These are phyloP conservation scores for Salvia sclarea DNA, from an alignment of 305 asterid species.

Conservation along the genomic window DNA sequence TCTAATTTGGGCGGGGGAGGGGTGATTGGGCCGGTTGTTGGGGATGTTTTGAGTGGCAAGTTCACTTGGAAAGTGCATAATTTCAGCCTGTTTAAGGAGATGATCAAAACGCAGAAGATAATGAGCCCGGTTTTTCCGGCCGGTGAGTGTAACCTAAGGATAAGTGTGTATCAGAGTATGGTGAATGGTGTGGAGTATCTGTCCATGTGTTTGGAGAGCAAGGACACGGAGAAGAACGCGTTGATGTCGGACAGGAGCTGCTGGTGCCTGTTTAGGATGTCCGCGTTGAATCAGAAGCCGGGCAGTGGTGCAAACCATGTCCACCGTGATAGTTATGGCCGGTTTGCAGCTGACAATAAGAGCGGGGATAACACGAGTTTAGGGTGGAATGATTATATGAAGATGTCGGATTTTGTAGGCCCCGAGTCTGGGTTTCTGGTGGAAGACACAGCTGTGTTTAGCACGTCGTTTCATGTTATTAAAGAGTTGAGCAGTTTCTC, in stretches of 20 bases:
- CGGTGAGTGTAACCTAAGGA: constrained; percentile 96
- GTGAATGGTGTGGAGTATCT: constrained; percentile 87
- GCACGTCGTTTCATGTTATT: constrained; percentile 95
- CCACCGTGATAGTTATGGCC: constrained; percentile 95
- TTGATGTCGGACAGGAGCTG: constrained; percentile 87
- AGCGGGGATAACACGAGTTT: constrained; percentile 97
- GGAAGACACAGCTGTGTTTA: constrained; percentile 93
- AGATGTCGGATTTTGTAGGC: constrained; percentile 78
- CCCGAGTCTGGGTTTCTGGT: constrained; percentile 80
- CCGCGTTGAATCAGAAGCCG: constrained; percentile 91
- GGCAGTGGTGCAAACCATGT: constrained; percentile 73
- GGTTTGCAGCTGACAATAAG: constrained; percentile 98
- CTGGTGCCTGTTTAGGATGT: constrained; percentile 99
- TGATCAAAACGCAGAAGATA: constrained; percentile 97
- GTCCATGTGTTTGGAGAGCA: constrained; percentile 99
- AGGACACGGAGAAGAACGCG: constrained; percentile 88
- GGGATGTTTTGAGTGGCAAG: constrained; percentile 92
- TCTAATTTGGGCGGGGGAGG: constrained; percentile 50
- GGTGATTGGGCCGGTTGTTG: constrained; percentile 62
- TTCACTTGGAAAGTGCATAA: constrained; percentile 97
- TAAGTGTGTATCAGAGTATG: constrained; percentile 93
- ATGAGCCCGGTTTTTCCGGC: constrained; percentile 99
- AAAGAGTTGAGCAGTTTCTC: constrained; percentile 83
- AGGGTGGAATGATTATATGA: constrained; percentile 99
- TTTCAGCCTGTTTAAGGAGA: constrained; percentile 89